Evolutionary conservation across 495 filamentous ascomycete species (phyloP).

Genomic region (Penicillium desertorum): DNA sequence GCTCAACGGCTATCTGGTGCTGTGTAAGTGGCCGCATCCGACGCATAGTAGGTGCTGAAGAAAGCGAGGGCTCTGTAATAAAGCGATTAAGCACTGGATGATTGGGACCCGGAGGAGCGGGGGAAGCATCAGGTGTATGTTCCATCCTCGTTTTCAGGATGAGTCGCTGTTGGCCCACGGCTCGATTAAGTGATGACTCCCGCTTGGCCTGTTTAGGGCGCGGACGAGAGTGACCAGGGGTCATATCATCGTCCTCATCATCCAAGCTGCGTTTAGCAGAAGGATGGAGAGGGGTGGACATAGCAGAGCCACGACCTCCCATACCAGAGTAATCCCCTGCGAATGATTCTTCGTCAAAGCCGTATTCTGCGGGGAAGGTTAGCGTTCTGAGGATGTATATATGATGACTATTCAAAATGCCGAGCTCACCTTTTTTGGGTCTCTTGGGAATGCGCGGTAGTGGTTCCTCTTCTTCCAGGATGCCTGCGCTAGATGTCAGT

Average conservation of each 20-base stretch:
- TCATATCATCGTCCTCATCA: constrained; percentile 42
- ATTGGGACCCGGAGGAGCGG: constrained; percentile 48
- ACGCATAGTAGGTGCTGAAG: constrained; percentile 38
- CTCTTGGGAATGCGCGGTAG: constrained; percentile 56
- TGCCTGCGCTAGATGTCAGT: constrained; percentile 32
- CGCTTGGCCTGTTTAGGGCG: constrained; percentile 40
- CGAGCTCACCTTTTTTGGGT: constrained; percentile 50
- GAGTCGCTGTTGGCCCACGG: constrained; percentile 43
- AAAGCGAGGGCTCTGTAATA: constrained; percentile 39
- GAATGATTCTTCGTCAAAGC: constrained; percentile 41
- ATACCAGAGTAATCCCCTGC: constrained; percentile 36
- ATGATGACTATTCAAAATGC: background rate
- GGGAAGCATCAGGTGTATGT: constrained; percentile 48
- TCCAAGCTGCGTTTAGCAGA: constrained; percentile 35
- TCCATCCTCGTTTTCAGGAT: constrained; percentile 53
- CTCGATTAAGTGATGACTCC: constrained; percentile 39
- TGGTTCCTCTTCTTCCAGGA: constrained; percentile 65
- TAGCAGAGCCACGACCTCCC: constrained; percentile 39
- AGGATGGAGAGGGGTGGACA: constrained; percentile 45
- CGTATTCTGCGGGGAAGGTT: constrained; percentile 25
- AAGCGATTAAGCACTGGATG: constrained; percentile 53
- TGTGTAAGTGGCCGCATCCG: constrained; percentile 84
- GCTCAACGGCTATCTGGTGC: constrained; percentile 89
- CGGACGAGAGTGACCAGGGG: constrained; percentile 36
- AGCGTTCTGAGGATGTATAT: background rate